phyloP scores from a whole-genome alignment of 495 filamentous ascomycete species.

The Penicillium lagena region DNA sequence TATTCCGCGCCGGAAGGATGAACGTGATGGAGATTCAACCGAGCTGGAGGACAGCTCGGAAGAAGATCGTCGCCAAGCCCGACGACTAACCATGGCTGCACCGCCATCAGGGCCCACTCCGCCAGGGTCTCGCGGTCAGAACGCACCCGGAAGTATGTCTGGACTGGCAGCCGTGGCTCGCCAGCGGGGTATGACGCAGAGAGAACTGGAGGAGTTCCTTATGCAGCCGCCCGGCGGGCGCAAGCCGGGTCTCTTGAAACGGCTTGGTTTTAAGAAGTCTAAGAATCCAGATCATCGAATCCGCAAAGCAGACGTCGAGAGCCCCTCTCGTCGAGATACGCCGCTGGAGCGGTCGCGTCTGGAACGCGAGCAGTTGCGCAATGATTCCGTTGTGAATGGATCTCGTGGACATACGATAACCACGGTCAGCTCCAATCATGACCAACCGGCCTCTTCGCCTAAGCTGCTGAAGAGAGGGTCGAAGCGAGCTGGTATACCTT shows the following conservation, averaged over 20 bases:
- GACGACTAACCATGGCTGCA: constrained; percentile 5
- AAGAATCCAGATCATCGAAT: constrained; percentile 30
- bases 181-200: constrained; percentile 35
- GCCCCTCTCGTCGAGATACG: constrained; percentile 23
- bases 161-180: constrained; percentile 33
- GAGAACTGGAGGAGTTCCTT: constrained; percentile 34
- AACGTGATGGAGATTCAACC: constrained; percentile 57
- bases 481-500: constrained; percentile 19
- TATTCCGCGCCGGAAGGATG: constrained; percentile 48
- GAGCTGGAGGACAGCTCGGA: constrained; percentile 62
- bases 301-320: constrained; percentile 21
- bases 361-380: constrained; percentile 20
- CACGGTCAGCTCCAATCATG: constrained; percentile 8
- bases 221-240: constrained; percentile 27
- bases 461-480: constrained; percentile 25
- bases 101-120: constrained; percentile 3
- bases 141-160: constrained; percentile 19
- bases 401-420: constrained; percentile 8
- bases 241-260: constrained; percentile 32
- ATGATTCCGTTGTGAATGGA: constrained; percentile 12
- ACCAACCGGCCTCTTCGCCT: constrained; percentile 9
- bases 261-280: constrained; percentile 32
- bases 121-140: constrained; percentile 7
- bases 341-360: constrained; percentile 29
- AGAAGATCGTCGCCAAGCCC: constrained; percentile 21